Conservation (phyloP, 148 eudicot species). For the Linanthus parryae region DNA sequence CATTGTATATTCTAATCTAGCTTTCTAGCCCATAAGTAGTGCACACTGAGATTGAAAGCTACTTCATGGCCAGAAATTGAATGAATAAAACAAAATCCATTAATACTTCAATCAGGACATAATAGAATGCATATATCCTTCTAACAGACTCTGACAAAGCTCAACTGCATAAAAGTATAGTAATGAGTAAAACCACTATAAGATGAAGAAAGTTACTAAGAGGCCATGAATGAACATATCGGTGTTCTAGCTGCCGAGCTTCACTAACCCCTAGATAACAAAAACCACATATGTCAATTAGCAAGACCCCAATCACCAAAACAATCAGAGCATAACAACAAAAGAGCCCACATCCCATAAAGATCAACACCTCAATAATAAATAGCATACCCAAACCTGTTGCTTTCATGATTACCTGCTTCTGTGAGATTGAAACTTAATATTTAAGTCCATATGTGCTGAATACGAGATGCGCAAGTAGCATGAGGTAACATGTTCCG, state of each 20-base stretch:
- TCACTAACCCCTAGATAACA: constrained; percentile 49
- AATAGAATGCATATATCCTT: too few species aligned
- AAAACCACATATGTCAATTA: constrained; percentile 21
- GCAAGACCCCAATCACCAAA: constrained; percentile 15
- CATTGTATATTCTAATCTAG: too few species aligned
- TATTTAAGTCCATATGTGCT: constrained; percentile 77
- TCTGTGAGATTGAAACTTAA: constrained; percentile 78
- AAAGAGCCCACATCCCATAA: constrained; percentile 1
- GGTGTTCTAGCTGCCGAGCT: constrained; percentile 42
- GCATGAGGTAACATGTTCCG: constrained; percentile 56
- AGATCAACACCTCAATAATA: background rate
- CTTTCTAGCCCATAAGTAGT: too few species aligned
- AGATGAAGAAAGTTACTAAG: constrained; percentile 43
- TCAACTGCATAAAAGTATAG: background rate
- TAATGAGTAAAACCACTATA: constrained; percentile 7
- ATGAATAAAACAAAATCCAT: too few species aligned
- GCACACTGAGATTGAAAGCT: too few species aligned
- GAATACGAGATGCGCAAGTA: constrained; percentile 65
- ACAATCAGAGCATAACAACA: constrained; percentile 8
- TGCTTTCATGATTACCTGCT: constrained; percentile 51
- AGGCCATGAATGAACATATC: constrained; percentile 36
- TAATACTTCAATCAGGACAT: too few species aligned
- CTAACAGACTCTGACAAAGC: too few species aligned
- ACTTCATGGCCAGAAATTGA: too few species aligned
- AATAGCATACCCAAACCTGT: background rate